phyloP scores from a whole-genome alignment of 2,329 filamentous ascomycete genomes.

The Alternaria sp. region DNA sequence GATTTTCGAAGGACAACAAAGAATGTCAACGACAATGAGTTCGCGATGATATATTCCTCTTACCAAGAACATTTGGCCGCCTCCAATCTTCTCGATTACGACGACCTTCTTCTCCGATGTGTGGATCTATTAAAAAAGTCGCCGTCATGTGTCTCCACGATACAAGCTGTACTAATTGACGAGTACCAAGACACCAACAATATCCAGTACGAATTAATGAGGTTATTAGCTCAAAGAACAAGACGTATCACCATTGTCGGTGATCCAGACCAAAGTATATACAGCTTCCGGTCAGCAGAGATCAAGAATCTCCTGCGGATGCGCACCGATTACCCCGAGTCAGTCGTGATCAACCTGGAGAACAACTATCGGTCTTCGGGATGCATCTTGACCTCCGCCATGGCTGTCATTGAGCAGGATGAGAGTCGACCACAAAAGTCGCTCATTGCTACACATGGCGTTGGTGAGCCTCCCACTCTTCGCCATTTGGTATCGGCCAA shows the following conservation, averaged over 20 bases:
- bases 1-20: constrained; percentile 54
- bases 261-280: constrained; percentile 97
- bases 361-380: constrained; percentile 95
- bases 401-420: constrained; percentile 92
- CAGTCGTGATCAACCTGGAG: constrained; percentile 83
- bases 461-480: constrained; percentile 82
- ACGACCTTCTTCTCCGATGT: constrained; percentile 87
- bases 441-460: constrained; percentile 80
- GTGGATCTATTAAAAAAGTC: constrained; percentile 77
- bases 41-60: constrained; percentile 72
- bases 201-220: constrained; percentile 95
- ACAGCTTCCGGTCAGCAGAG: constrained; percentile 93
- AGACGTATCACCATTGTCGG: constrained; percentile 92
- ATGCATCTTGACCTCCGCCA: constrained; percentile 79
- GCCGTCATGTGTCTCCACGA: constrained; percentile 84
- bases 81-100: constrained; percentile 90
- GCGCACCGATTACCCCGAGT: constrained; percentile 77
- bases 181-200: constrained; percentile 98
- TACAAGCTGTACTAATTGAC: constrained; percentile 91
- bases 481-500: constrained; percentile 75
- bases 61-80: constrained; percentile 80
- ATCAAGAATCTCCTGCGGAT: constrained; percentile 86
- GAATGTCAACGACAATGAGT: constrained; percentile 68
- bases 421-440: constrained; percentile 79
- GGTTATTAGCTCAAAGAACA: constrained; percentile 76